A percentile compares a stretch with the other conserved stretches of the same genome.
These are phyloP conservation scores for Parasitella parasitica DNA, from an alignment of 371 early-diverging fungal species.

Conservation along the genomic window DNA sequence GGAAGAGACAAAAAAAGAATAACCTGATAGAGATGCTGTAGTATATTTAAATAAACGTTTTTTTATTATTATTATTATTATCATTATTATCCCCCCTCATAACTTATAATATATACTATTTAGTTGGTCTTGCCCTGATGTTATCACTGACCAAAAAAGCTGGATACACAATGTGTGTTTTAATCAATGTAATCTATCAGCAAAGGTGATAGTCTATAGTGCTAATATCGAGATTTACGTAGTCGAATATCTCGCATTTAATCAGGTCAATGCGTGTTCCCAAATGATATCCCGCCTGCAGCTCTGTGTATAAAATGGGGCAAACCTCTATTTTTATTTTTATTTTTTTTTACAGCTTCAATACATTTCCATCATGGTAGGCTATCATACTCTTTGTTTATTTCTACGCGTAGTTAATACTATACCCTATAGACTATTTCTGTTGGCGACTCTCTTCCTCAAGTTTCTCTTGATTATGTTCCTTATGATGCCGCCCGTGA, in stretches of 20 bases:
- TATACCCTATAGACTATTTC: constrained; percentile 6
- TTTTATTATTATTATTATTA: neutral
- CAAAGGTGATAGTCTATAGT: too few relatives aligned
- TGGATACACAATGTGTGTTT: too few relatives aligned
- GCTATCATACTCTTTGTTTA: neutral
- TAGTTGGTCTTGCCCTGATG: too few relatives aligned
- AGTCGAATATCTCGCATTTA: too few relatives aligned
- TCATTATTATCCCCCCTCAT: neutral
- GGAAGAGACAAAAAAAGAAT: neutral
- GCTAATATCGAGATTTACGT: too few relatives aligned
- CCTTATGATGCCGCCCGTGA: constrained; percentile 40
- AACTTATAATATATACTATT: too few relatives aligned
- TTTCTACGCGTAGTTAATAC: neutral
- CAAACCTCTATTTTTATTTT: neutral
- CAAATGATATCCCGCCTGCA: too few relatives aligned
- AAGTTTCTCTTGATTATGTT: constrained; percentile 42
- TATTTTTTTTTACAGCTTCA: neutral
- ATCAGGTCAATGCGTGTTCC: too few relatives aligned
- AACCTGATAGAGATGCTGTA: neutral
- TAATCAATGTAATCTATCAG: too few relatives aligned
- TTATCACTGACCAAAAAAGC: too few relatives aligned
- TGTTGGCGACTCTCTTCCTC: constrained; percentile 35
- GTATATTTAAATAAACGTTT: neutral
- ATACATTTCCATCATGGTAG: neutral
- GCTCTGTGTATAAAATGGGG: neutral